phyloP scores from a whole-genome alignment of 1,284 basidiomycete genomes.

The Moesziomyces sp. region DNA sequence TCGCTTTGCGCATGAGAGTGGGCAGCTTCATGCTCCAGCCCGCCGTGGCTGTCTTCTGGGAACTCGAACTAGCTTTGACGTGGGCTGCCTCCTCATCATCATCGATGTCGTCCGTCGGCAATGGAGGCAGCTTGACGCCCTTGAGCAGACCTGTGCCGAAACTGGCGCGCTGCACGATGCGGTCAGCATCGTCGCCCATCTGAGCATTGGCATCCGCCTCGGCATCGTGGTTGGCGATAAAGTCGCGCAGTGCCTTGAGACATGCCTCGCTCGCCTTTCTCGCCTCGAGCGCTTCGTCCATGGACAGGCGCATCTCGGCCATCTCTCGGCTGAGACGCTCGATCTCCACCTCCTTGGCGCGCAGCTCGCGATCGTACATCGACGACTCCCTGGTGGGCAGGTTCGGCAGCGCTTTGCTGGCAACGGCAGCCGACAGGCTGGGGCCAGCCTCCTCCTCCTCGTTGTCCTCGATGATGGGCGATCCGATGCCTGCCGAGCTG shows the following conservation, averaged over 20 bases:
- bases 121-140: conserved; percentile 58
- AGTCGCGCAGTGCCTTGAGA: conserved; percentile 58
- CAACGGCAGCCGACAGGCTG: not conserved
- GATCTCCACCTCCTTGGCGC: conserved; percentile 57
- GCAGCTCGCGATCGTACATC: conserved; percentile 39
- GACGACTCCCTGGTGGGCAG: conserved; percentile 24
- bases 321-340: conserved; percentile 50
- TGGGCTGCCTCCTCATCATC: conserved; percentile 49
- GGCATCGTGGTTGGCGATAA: conserved; percentile 44
- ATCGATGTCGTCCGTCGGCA: conserved; percentile 56
- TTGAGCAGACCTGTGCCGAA: conserved; percentile 45
- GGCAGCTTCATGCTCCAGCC: conserved; percentile 51
- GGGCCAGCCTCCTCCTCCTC: conserved; percentile 31
- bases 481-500: conserved; percentile 39
- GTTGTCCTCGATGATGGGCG: conserved; percentile 49
- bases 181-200: conserved; percentile 37
- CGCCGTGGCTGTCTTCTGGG: conserved; percentile 10
- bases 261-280: conserved; percentile 60
- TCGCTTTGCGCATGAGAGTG: conserved; percentile 46
- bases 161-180: conserved; percentile 30
- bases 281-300: conserved; percentile 62
- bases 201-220: conserved; percentile 39
- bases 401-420: conserved; percentile 18
- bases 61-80: conserved; percentile 7
- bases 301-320: conserved; percentile 39